Evolutionary conservation across 306 rosid genomes (phyloP), one percentile per base, ranked within the genome.

Genomic region (Albizia julibrissin): DNA sequence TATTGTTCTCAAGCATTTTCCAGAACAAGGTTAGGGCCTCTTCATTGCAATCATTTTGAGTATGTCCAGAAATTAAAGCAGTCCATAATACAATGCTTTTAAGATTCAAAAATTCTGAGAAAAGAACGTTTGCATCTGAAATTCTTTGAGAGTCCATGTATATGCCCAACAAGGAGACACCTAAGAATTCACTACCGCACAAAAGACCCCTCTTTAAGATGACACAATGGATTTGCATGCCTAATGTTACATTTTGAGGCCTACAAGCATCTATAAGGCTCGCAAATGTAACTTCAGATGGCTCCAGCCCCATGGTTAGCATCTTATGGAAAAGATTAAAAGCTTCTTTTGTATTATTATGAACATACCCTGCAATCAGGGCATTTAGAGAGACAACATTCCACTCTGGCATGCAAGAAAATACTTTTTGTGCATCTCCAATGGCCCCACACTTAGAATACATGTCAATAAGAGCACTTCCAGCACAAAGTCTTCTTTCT

Each of bases 391-490:
- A 90, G 50, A 88, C 91, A 61, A 87, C 93, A 79, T 92, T 87
- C 83, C 75, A 56, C 68, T 71, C 80, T 3, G 92, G 92, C 97
- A 94, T 90, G 74, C 69, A 39, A 82, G 88, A 85, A 80, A 86
- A 88, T 66, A 89, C 84, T 78, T 86, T 84, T 2, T 16, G 78
- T n/a, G 97, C 92, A 80, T 86, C 86, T 79, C 79, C 79, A 42
- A 86, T 82, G 74, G 72, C 43, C 40, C 91, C 90, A 29, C 94
- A 91, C 86, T 92, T 94, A 26, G 91, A 90, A 85, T 94, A 94
- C 92, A 94, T 87, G 92, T 92, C 95, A 81, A 92, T 87, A 58
- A 94, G 95, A 52, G 98, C 90, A 87, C 95, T 89, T 70, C 91
- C 98, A 26, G 90, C 82, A 80, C 89, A 89, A 79, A 91, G 91